A percentile compares a stretch with the other conserved stretches of the same genome.
These are phyloP conservation scores for Neurospora sp. DNA, from an alignment of 2,329 filamentous ascomycete genomes.

Conservation along the genomic window DNA sequence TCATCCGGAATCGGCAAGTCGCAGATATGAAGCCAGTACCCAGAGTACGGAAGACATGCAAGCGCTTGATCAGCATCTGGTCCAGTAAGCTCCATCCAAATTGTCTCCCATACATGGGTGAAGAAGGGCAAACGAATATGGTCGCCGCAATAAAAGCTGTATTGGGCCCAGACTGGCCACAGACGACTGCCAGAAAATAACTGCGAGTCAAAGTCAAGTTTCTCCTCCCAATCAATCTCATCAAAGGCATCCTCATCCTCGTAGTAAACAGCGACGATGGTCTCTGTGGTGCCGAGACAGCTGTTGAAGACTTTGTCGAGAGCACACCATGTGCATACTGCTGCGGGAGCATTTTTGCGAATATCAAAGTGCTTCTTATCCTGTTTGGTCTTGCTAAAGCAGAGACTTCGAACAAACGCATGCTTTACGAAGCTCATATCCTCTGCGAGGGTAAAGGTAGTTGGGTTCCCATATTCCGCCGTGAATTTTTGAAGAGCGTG, in stretches of 20 bases:
- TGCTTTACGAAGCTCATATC: not conserved
- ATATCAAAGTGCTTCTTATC: not conserved
- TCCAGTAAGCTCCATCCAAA: not conserved
- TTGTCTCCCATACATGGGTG: too few species aligned
- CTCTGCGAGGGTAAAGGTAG: not conserved
- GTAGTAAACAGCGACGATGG: not conserved
- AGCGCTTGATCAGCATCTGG: not conserved
- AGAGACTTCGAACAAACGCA: not conserved
- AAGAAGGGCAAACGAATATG: too few species aligned
- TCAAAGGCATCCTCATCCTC: not conserved
- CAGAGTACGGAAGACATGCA: not conserved
- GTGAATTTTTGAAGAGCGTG: not conserved
- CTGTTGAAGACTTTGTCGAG: not conserved
- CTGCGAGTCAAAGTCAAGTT: not conserved
- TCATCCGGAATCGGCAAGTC: not conserved
- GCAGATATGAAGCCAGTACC: not conserved
- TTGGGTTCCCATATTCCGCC: not conserved
- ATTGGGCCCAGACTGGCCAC: not conserved
- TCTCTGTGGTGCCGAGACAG: not conserved
- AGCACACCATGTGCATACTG: not conserved
- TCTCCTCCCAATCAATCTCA: not conserved
- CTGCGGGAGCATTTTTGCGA: not conserved
- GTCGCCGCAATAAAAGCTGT: not conserved
- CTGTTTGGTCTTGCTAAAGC: rapidly evolving
- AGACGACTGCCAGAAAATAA: not conserved